Base-by-base conservation (phyloP, 192 early-diverging fungal genomes). In the Rhizoclosmatium sp. region DNA sequence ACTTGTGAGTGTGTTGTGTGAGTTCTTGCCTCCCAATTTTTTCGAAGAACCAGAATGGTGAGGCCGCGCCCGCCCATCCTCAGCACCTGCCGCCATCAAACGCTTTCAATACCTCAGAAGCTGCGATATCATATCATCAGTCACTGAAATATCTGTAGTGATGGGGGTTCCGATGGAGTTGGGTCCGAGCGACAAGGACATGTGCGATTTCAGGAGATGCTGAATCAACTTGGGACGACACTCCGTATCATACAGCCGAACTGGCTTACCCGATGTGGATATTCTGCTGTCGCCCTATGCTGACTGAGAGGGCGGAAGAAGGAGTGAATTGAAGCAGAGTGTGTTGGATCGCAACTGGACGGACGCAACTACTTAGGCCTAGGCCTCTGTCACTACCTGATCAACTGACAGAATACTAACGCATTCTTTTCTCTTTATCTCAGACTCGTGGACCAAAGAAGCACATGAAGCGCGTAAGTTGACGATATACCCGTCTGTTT, bases 371-470 rank as follows among this genome's bases (percentile, higher is more conserved):
- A 54, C 51, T 54, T 12, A 12, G 5, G 5, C 4, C 4, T 9
- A 14, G 4, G 51, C 16, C 51, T 12, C 51, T 54, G 9, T 54
- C 51, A 54, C 1, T 0, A 54, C 51, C 51, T 0, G 1, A 16
- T 16, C 51, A 12, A 7, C 51, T 54, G 5, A 7, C 0, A 7
- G 9, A 16, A 12, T 54, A 54, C 16, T 54, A 7, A 54, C 51
- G 51, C 0, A 54, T 12, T 54, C 51, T 54, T 54, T 54, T 54
- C 51, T 54, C 51, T 54, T 54, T 16, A 7, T 16, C 5, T 54
- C 71, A 87, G 95, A 92, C 92, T 87, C 95, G 98, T 82, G 98
- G 98, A 88, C 96, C 95, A 74, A 97, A 96, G 92, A 98, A 99
- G 93, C 98, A 99, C 89, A 91, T 99, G 93, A 99, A 99, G 95